Evolutionary conservation across 2,329 filamentous ascomycete genomes (phyloP).

Genomic region (Macroventuria anomochaeta): DNA sequence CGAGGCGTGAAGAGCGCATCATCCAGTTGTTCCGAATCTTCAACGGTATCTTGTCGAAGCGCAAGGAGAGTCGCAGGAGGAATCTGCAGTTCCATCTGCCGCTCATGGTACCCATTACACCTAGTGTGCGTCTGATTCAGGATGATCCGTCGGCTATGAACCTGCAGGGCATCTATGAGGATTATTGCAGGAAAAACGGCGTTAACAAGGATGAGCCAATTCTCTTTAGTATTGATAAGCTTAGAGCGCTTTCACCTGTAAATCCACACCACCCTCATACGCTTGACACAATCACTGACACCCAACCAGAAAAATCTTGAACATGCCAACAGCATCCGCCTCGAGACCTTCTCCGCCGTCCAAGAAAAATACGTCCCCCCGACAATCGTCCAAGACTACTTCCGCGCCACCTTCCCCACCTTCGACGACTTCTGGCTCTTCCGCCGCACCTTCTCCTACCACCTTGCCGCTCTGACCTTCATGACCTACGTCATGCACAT

Average conservation of each 20-base stretch:
- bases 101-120: conserved; percentile 92
- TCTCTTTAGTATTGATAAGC: conserved; percentile 93
- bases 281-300: conserved; percentile 16
- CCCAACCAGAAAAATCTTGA: conserved; percentile 67
- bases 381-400: conserved; percentile 84
- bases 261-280: conserved; percentile 18
- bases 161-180: conserved; percentile 93
- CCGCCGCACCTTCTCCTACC: conserved; percentile 94
- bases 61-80: conserved; percentile 91
- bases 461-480: conserved; percentile 92
- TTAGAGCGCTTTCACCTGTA: conserved; percentile 68
- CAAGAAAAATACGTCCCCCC: conserved; percentile 92
- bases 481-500: conserved; percentile 99
- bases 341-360: conserved; percentile 94
- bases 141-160: conserved; percentile 95
- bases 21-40: conserved; percentile 96
- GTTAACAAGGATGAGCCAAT: conserved; percentile 95
- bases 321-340: conserved; percentile 72
- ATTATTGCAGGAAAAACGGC: conserved; percentile 85
- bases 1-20: conserved; percentile 91
- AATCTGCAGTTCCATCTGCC: conserved; percentile 97
- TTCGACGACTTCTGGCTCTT: conserved; percentile 98
- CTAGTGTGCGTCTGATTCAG: conserved; percentile 92
- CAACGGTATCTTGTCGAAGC: conserved; percentile 87
- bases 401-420: conserved; percentile 84